Base-by-base conservation (phyloP, 2,329 filamentous ascomycete species). In the Trichoderma polysporum region DNA sequence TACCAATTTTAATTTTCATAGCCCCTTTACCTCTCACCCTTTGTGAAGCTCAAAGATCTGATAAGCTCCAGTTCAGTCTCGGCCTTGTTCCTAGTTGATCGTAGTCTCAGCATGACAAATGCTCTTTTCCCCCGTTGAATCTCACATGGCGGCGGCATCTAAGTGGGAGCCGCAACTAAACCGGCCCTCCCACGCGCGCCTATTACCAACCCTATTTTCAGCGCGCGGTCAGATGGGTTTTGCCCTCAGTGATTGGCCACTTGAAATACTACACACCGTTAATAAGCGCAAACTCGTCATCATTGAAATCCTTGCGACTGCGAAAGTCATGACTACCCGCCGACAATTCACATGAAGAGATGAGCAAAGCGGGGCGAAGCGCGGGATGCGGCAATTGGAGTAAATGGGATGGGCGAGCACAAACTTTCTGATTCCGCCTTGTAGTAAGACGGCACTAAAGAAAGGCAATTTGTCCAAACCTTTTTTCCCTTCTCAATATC, bases 131-230 rank as follows among this genome's bases (percentile, higher is more conserved):
- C 25, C 27, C 4, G 5, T 29, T 22, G 4, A 35, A 35, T 57
- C 29, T 25, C 41, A 9, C 47, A 54, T 50, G 1, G 22, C 41
- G 19, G 31, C 63, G 63, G 63, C 41, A 6, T 31, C 22, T 6
- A 45, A 53, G 63, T 66, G 63, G 63, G 63, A 66, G 47, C 22
- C 27, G 29, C 50, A 27, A 50, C 31, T n/a, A 5, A 29, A 7
- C 12, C 58, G 31, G 22, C 29, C 19, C 47, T 56, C 53, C 37
- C 72, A 71, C 74, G 75, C 74, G 75, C 75, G 75, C 68, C 64
- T 73, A 71, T 75, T 69, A 76, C 74, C 66, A 74, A 72, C 17
- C 60, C 25, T 35, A 27, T n/a, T 54, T 13, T 13, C 50, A 45
- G 50, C 63, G 15, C 39, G 37, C 22, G 33, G 60, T 50, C 27